Conservation (phyloP, 129 eudicot species). For the Chrysanthemum lavandulifolium region DNA sequence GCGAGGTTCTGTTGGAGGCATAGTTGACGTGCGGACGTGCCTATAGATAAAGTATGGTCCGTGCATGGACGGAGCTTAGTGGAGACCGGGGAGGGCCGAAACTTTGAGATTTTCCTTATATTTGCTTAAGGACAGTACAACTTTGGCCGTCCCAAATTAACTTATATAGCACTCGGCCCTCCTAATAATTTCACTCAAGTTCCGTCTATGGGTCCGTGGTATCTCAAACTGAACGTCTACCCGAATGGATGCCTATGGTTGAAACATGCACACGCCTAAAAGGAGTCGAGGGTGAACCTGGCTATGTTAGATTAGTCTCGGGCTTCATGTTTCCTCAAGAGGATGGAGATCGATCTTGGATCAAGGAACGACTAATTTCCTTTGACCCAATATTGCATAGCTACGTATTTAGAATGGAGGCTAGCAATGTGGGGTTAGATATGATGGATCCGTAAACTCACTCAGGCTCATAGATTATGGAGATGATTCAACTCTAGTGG, state of each 20-base stretch:
- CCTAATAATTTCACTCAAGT: no score
- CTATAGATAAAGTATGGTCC: constrained; percentile 60
- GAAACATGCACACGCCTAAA: constrained; percentile 60
- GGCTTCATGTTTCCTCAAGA: constrained; percentile 80
- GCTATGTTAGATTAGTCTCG: constrained; percentile 61
- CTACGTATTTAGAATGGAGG: constrained; percentile 49
- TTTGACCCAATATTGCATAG: constrained; percentile 42
- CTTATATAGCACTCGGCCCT: no score
- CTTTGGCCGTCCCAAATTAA: no score
- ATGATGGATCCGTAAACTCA: constrained; percentile 56
- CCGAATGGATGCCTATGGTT: constrained; percentile 82
- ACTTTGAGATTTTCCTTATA: no score
- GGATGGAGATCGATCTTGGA: constrained; percentile 78
- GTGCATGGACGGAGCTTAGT: no score
- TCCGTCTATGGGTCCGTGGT: constrained; percentile 64
- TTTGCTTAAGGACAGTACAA: no score
- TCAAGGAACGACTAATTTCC: constrained; percentile 55
- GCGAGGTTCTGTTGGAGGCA: constrained; percentile 65
- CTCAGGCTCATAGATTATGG: constrained; percentile 59
- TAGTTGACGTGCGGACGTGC: constrained; percentile 71
- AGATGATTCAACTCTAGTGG: constrained; percentile 53
- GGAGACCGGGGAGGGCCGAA: no score
- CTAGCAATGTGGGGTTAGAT: constrained; percentile 79
- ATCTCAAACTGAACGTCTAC: constrained; percentile 43
- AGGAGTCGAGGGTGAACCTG: constrained; percentile 61